Base-by-base conservation (phyloP, 2,329 filamentous ascomycete species). In the Kalaharituber pfeilii region DNA sequence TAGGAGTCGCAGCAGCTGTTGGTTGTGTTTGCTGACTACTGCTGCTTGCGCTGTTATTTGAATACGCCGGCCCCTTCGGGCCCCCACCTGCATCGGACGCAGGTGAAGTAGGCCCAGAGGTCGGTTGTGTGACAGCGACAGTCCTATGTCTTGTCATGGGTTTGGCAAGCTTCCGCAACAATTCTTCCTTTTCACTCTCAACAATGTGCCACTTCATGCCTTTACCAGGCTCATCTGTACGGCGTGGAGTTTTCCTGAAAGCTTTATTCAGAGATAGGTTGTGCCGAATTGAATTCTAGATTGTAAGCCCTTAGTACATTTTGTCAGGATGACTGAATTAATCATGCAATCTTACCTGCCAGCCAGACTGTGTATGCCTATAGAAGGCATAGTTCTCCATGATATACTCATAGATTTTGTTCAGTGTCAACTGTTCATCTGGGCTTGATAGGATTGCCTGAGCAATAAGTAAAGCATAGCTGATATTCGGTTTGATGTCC, bases 161-260 rank as follows among this genome's bases (percentile, higher is more conserved):
- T 27, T 58, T 62, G 50, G 60, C 60, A 20, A 63, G 56, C 50
- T 83, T 85, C 66, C 84, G 84, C 56, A 86, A 76, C 73, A 95
- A 94, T 52, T 94, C 89, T 18, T 95, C 86, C 50, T 83, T 80
- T 60, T 82, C 77, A 59, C 93, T 85, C 1, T 84, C 76, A 3
- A 86, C 80, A 65, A 98, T 88, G 68, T 89, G 86, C 91, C 91
- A 98, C 67, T 96, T 96, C 87, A 95, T 96, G 26, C 91, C 91
- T 67, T 98, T 98, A 11, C 91, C 91, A 22, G 91, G 91, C 67
- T 98, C 91, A 62, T 96, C 86, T 0, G 87, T 94, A 15, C 85
- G 82, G 49, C 91, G 81, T 2, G 91, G 84, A 7, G 94, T 84
- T 68, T 98, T 98, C 63, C 87, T 81, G 65, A 98, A 98, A 0